Evolutionary conservation across 1,139 yeast species (phyloP).

Genomic region (Scheffersomyces segobiensis): DNA sequence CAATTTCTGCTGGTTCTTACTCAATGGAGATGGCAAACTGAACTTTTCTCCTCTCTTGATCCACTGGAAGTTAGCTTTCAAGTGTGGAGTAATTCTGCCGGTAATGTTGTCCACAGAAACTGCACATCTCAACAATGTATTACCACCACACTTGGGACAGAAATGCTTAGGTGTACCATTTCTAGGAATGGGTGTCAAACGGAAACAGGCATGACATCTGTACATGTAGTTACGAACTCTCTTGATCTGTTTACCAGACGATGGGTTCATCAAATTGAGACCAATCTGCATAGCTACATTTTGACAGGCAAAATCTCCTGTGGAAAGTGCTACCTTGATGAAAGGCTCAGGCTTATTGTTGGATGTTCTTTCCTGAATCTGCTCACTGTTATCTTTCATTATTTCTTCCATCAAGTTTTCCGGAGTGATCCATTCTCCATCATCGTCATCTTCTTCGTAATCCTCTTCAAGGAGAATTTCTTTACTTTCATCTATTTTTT

Average conservation of each 20-base stretch:
- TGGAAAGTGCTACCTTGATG: constrained; percentile 78
- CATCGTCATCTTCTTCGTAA: constrained; percentile 63
- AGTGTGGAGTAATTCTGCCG: constrained; percentile 86
- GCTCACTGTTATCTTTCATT: constrained; percentile 60
- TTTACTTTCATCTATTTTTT: constrained; percentile 12
- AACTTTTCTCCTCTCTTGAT: constrained; percentile 82
- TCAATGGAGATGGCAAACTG: constrained; percentile 70
- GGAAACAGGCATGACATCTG: constrained; percentile 96
- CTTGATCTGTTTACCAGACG: constrained; percentile 82
- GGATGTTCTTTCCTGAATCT: constrained; percentile 30
- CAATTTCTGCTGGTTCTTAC: constrained; percentile 60
- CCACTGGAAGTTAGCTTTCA: constrained; percentile 94
- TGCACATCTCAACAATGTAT: constrained; percentile 85
- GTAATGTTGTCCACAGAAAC: constrained; percentile 78
- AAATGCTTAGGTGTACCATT: constrained; percentile 79
- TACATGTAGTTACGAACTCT: constrained; percentile 90
- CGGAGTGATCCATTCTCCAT: constrained; percentile 95
- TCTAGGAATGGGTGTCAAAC: constrained; percentile 73
- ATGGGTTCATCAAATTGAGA: constrained; percentile 77
- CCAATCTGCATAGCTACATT: constrained; percentile 93
- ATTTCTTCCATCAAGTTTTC: constrained; percentile 74
- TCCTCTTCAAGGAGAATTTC: constrained; percentile 33
- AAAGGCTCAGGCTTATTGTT: constrained; percentile 12
- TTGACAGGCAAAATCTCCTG: constrained; percentile 98
- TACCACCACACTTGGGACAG: constrained; percentile 96